Evolutionary conservation across 192 early-diverging fungal genomes (phyloP).

Genomic region (Podila epicladia): DNA sequence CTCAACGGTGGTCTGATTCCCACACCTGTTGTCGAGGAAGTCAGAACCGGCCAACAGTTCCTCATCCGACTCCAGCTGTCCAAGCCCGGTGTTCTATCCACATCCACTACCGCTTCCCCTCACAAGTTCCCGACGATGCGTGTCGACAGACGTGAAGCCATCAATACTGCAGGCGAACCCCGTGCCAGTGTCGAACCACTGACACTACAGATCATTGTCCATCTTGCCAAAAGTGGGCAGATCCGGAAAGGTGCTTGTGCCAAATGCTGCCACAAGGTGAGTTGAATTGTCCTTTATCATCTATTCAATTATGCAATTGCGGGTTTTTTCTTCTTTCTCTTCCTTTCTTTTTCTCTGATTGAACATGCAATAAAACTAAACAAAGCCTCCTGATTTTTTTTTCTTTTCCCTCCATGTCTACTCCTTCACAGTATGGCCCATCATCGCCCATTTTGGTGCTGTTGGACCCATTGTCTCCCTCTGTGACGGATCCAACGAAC

Average conservation of each 20-base stretch:
- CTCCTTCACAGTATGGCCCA: constrained; percentile 29
- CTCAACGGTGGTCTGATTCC: constrained; percentile 7
- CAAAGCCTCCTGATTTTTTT: background rate
- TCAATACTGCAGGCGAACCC: constrained; percentile 47
- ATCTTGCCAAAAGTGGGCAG: constrained; percentile 35
- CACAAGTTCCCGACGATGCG: constrained; percentile 36
- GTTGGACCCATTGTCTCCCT: constrained; percentile 40
- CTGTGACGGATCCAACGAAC: constrained; percentile 26
- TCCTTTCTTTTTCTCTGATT: background rate
- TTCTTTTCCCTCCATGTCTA: background rate
- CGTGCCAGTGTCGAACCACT: constrained; percentile 28
- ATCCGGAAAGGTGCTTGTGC: constrained; percentile 43
- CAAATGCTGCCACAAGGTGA: constrained; percentile 49
- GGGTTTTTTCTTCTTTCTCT: background rate
- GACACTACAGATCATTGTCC: constrained; percentile 42
- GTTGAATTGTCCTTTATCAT: too few relatives aligned
- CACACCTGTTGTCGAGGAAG: constrained; percentile 20
- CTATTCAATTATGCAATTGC: background rate
- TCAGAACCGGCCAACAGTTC: constrained; percentile 48
- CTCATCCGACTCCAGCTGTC: constrained; percentile 33
- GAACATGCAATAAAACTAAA: too few relatives aligned
- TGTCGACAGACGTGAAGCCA: constrained; percentile 43
- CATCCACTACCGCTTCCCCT: background rate
- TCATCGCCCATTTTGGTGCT: constrained; percentile 42
- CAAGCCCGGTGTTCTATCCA: background rate